phyloP scores from a whole-genome alignment of 1,139 yeast genomes.

The Sugiyamaella xylanicola region DNA sequence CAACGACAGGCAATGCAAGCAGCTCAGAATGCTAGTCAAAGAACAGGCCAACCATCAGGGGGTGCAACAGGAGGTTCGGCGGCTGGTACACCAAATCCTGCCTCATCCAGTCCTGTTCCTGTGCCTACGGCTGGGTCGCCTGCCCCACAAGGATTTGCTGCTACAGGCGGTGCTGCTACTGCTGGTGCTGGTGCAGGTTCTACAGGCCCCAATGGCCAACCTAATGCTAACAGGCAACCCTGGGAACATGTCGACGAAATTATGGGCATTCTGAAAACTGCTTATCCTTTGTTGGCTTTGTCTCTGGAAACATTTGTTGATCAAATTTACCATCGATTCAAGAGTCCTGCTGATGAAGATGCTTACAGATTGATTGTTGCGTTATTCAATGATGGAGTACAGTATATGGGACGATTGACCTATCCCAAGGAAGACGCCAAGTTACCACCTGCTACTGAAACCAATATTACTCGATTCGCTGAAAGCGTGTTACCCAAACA shows the following conservation, averaged over 20 bases:
- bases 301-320: slow-evolving; percentile 94
- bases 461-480: slow-evolving; percentile 85
- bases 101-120: slow-evolving; percentile 14
- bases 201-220: slow-evolving; percentile 22
- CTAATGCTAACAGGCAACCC: slow-evolving; percentile 56
- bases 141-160: slow-evolving; percentile 21
- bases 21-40: slow-evolving; percentile 38
- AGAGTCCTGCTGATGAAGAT: slow-evolving; percentile 94
- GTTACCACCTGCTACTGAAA: slow-evolving; percentile 89
- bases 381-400: slow-evolving; percentile 88
- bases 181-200: slow-evolving; percentile 23
- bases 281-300: slow-evolving; percentile 89
- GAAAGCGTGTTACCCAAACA: slow-evolving; percentile 91
- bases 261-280: slow-evolving; percentile 92
- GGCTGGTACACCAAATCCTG: slow-evolving; percentile 13
- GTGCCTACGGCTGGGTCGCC: slow-evolving; percentile 17
- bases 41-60: slow-evolving; percentile 18
- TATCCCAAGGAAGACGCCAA: slow-evolving; percentile 87
- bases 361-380: slow-evolving; percentile 94
- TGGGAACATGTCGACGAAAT: slow-evolving; percentile 96
- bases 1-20: slow-evolving; percentile 77
- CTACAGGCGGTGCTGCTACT: slow-evolving; percentile 22
- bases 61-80: slow-evolving; percentile 21
- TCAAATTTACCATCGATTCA: slow-evolving; percentile 91
- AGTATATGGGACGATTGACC: slow-evolving; percentile 74